Evolutionary conservation across 116 monocot species (phyloP).

Genomic region (Cymodocea nodosa): DNA sequence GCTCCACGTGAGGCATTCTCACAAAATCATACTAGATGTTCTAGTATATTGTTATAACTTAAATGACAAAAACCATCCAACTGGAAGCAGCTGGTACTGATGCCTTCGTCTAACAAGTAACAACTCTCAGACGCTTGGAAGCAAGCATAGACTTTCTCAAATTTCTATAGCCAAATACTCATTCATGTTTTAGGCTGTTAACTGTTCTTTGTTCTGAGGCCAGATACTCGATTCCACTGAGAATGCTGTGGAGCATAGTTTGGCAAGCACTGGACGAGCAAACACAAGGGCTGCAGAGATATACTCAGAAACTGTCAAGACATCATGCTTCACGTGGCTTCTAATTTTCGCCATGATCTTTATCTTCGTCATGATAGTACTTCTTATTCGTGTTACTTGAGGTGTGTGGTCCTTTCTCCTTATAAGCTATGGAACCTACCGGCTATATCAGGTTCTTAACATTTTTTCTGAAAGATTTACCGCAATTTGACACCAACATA

Average conservation of each 20-base stretch:
- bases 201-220: not conserved
- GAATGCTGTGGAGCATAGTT: slow-evolving; percentile 73
- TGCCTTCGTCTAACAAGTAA: too few species aligned
- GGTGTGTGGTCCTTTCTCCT: not conserved
- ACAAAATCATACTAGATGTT: not conserved
- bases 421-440: too few species aligned
- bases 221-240: slow-evolving; percentile 92
- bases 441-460: not conserved
- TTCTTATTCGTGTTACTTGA: slow-evolving; percentile 50
- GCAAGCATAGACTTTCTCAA: too few species aligned
- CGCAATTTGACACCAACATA: not conserved
- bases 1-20: not conserved
- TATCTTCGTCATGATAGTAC: slow-evolving; percentile 62
- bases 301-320: slow-evolving; percentile 43
- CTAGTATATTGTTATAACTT: too few species aligned
- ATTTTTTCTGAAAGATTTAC: not conserved
- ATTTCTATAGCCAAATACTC: not conserved
- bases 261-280: slow-evolving; percentile 48
- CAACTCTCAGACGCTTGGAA: too few species aligned
- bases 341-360: slow-evolving; percentile 37
- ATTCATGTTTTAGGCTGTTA: not conserved
- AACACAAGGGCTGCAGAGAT: slow-evolving; percentile 35
- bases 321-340: slow-evolving; percentile 58
- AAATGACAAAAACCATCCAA: too few species aligned
- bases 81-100: too few species aligned